Base-by-base conservation (phyloP, 441 rosid genomes). In the Pelargonium citronellum region DNA sequence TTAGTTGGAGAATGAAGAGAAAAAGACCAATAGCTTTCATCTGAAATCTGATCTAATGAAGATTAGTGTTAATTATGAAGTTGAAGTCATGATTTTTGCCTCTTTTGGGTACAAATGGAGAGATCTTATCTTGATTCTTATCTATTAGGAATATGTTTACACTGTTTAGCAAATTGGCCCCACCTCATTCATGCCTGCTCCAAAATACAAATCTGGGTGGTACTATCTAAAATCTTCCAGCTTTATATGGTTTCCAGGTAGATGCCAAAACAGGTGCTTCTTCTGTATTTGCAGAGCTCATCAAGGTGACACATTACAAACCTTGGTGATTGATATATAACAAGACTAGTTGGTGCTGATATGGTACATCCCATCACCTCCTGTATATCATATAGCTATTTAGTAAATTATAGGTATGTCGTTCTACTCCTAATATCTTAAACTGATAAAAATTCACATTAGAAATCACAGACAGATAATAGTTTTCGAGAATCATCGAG, bases 181-280 rank as follows among this genome's bases (percentile, higher is more conserved):
- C n/a, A 51, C 17, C 5, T 51, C 19, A 51, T 51, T 15, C 13
- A 53, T 53, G 61, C 9, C 22, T 16, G 20, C 58, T 51, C 19
- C 58, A 51, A 51, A 51, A 53, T 7, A 53, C 58, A 51, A 51
- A 51, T 51, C 58, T 51, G n/a, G 57, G 57, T 51, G 19, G 16
- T 15, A 0, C 19, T 2, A 53, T 53, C 60, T 53, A 6, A 57
- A 57, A 57, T 57, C 62, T 57, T 57, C 11, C 17, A 57, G 62
- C 62, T 22, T 2, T 57, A 57, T 57, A 16, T 57, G 62, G 27
- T 57, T 57, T 57, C 20, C 62, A 57, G 62, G 62, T 57, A 16
- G 24, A 57, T 57, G 62, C 22, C 62, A 57, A 57, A 57, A 57
- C 24, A n/a, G 62, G 8, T 47, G 53, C 53, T 47, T 47, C 53